Evolutionary conservation across 2,329 filamentous ascomycete species (phyloP).

Genomic region (Elsinoe arachidis): DNA sequence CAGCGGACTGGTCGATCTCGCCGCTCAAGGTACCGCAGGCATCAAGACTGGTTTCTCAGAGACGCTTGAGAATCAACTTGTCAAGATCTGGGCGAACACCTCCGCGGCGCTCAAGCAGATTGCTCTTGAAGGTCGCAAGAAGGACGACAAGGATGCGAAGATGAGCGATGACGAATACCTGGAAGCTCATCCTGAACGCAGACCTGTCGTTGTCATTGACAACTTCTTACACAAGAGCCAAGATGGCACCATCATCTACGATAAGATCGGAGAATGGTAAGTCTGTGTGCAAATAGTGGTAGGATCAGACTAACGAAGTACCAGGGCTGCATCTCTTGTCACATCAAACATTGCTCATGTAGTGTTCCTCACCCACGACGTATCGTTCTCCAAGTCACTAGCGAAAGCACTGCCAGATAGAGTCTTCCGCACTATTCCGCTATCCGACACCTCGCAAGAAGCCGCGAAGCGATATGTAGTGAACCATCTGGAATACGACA

Average conservation of each 20-base stretch:
- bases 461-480: slow-evolving; percentile 88
- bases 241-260: slow-evolving; percentile 40
- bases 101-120: slow-evolving; percentile 70
- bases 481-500: slow-evolving; percentile 58
- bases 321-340: slow-evolving; percentile 67
- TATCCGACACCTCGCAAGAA: slow-evolving; percentile 75
- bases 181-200: slow-evolving; percentile 75
- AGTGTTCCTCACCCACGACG: slow-evolving; percentile 84
- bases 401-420: slow-evolving; percentile 82
- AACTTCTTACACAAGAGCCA: slow-evolving; percentile 75
- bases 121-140: slow-evolving; percentile 59
- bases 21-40: slow-evolving; percentile 86
- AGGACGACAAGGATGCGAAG: slow-evolving; percentile 62
- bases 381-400: slow-evolving; percentile 78
- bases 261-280: slow-evolving; percentile 62
- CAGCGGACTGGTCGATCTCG: slow-evolving; percentile 84
- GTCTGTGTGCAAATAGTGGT: neutral
- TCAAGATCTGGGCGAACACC: slow-evolving; percentile 82
- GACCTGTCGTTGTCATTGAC: slow-evolving; percentile 80
- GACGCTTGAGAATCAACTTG: slow-evolving; percentile 78
- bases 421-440: slow-evolving; percentile 74
- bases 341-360: slow-evolving; percentile 87
- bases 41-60: slow-evolving; percentile 93
- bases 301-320: neutral
- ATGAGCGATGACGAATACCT: slow-evolving; percentile 79